phyloP scores from a whole-genome alignment of 2,329 filamentous ascomycete species.

The Colletotrichum phormii region DNA sequence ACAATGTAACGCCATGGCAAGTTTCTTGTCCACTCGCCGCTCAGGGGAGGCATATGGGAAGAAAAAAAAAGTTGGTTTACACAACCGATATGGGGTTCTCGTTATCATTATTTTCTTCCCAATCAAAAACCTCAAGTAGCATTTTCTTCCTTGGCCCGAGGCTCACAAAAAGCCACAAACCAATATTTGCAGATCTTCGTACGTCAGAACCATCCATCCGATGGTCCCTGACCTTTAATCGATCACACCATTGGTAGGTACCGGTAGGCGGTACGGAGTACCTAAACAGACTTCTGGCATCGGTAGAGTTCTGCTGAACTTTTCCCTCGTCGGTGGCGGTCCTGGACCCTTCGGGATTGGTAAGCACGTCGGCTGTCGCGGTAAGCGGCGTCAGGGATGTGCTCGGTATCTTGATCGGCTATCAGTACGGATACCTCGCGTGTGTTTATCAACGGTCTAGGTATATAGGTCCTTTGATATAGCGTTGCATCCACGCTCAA shows the following conservation, averaged over 20 bases:
- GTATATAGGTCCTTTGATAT: neutral
- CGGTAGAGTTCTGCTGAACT: neutral
- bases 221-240: neutral
- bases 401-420: slow-evolving; percentile 3
- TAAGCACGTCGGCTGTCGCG: slow-evolving; percentile 21
- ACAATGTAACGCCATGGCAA: slow-evolving; percentile 7
- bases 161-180: no score
- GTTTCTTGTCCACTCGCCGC: neutral
- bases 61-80: slow-evolving; percentile 7
- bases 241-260: neutral
- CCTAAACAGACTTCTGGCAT: neutral
- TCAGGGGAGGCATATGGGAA: neutral
- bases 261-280: no score
- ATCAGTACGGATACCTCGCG: neutral
- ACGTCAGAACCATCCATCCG: neutral
- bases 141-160: slow-evolving; percentile 4
- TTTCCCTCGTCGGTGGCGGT: neutral
- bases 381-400: neutral
- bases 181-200: slow-evolving; percentile 24
- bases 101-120: no score
- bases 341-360: slow-evolving; percentile 1
- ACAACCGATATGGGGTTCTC: neutral
- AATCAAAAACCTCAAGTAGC: neutral
- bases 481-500: neutral
- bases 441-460: neutral